A percentile compares a stretch with the other conserved stretches of the same genome.
These are phyloP conservation scores for Colletotrichum sp. DNA, from an alignment of 2,329 filamentous ascomycete genomes.

Conservation along the genomic window DNA sequence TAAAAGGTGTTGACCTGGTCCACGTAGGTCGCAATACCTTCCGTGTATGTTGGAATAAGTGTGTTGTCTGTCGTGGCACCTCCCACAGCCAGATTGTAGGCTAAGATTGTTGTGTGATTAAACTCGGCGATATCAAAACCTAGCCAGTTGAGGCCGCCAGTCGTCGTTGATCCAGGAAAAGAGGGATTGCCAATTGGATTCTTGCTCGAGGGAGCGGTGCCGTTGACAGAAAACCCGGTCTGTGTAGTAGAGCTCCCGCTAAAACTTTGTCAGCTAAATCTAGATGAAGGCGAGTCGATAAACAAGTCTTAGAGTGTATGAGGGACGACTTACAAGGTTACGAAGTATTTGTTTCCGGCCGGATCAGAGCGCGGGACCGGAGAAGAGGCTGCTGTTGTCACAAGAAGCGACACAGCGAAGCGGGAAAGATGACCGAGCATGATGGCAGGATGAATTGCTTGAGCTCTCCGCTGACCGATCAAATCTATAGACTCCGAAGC, in stretches of 20 bases:
- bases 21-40: slow-evolving; percentile 51
- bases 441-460: not conserved
- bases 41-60: slow-evolving; percentile 54
- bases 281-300: not conserved
- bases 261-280: not conserved
- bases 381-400: not conserved
- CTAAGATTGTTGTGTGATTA: slow-evolving; percentile 48
- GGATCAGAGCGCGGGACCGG: not conserved
- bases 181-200: slow-evolving; percentile 69
- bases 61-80: slow-evolving; percentile 57
- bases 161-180: slow-evolving; percentile 55
- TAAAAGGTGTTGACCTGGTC: slow-evolving; percentile 46
- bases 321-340: not conserved
- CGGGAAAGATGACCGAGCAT: not conserved
- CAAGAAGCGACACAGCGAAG: not conserved
- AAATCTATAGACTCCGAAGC: not conserved
- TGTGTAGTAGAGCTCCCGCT: not conserved
- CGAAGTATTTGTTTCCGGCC: not conserved
- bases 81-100: slow-evolving; percentile 61
- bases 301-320: not conserved
- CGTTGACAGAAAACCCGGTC: not conserved
- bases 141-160: slow-evolving; percentile 57
- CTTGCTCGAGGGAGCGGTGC: not conserved
- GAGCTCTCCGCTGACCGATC: not conserved
- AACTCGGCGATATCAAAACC: slow-evolving; percentile 51